Base-by-base conservation (phyloP, 495 filamentous ascomycete species). In the Aspergillus baeticus region DNA sequence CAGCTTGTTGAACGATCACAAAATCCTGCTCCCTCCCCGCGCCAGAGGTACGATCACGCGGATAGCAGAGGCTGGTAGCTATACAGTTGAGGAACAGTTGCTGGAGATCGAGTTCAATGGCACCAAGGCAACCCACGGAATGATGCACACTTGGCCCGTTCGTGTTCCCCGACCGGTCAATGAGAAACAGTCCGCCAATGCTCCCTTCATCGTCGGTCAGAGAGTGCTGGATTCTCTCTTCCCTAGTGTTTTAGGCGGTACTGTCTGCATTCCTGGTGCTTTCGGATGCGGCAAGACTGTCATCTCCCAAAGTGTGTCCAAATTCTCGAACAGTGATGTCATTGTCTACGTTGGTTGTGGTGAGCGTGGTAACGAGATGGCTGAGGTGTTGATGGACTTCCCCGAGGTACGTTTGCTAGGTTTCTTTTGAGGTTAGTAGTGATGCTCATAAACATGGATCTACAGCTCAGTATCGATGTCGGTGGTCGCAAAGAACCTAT, bases 61-160 rank as follows among this genome's bases (percentile, higher is more conserved):
- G 47, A 91, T 99, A 63, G 85, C 91, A 10, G 82, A 86, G 56
- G 88, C 92, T 67, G 95, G 94, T 53, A 89, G 83, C 74, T 98
- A 97, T 71, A 97, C 91, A 1, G 89, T 99, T 17, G 89, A 90
- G 18, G 89, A 96, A 73, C 93, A 95, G 76, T 86, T 99, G 58
- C 77, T 99, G 64, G 95, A 98, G 75, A 78, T 98, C 45, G 94
- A 99, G 69, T 99, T 98, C 65, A 87, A 99, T 62, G 94, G 95
- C 59, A 90, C 91, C 76, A 96, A 92, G 83, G 84, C 87, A 51
- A 89, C 92, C 69, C 90, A 87, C 63, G 83, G 81, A 64, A 98
- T 99, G 94, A 96, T 98, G 93, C 94, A 99, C 71, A 87, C 87
- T 55, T 99, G 94, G 94, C 94, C 94, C n/a, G 94, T 98, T 53